phyloP scores from a whole-genome alignment of 495 filamentous ascomycete species.

The Aspergillus wentii region DNA sequence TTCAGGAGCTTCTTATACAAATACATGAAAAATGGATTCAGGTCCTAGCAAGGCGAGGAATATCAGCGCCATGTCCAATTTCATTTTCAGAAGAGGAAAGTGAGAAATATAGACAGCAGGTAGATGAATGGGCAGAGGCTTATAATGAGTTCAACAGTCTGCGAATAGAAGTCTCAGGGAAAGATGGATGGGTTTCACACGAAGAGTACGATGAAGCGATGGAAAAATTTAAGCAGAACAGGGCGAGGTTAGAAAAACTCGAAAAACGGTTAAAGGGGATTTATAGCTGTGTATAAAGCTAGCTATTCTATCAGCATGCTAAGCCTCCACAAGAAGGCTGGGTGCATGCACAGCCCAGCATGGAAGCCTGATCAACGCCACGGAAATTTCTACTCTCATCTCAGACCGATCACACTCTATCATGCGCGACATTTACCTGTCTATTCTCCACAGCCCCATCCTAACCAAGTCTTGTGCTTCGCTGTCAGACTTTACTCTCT shows the following conservation, averaged over 20 bases:
- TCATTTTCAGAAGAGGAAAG: conserved; percentile 13
- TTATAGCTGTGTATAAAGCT: too few species aligned
- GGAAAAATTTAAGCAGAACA: conserved; percentile 5
- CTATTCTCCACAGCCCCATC: too few species aligned
- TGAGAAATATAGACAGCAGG: conserved; percentile 6
- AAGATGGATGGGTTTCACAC: conserved; percentile 19
- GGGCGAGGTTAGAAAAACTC: conserved; percentile 4
- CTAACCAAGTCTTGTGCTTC: too few species aligned
- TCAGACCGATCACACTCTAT: too few species aligned
- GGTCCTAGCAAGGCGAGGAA: conserved; percentile 7
- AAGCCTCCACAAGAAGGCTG: too few species aligned
- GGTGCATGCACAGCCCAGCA: too few species aligned
- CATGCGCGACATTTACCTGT: too few species aligned
- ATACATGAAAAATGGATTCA: conserved; percentile 16
- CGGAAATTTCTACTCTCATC: too few species aligned
- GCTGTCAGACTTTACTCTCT: too few species aligned
- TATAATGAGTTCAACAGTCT: conserved; percentile 11
- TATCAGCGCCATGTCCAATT: conserved; percentile 11
- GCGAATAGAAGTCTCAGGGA: conserved; percentile 4
- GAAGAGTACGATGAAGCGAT: conserved; percentile 14
- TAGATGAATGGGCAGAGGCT: conserved; percentile 8
- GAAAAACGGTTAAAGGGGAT: too few species aligned
- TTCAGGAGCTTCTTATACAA: conserved; percentile 16
- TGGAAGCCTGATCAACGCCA: too few species aligned
- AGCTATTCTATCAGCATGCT: too few species aligned